These are phyloP conservation scores for Colletotrichum sidae DNA, from an alignment of 2,329 filamentous ascomycete species.

Conservation along the genomic window DNA sequence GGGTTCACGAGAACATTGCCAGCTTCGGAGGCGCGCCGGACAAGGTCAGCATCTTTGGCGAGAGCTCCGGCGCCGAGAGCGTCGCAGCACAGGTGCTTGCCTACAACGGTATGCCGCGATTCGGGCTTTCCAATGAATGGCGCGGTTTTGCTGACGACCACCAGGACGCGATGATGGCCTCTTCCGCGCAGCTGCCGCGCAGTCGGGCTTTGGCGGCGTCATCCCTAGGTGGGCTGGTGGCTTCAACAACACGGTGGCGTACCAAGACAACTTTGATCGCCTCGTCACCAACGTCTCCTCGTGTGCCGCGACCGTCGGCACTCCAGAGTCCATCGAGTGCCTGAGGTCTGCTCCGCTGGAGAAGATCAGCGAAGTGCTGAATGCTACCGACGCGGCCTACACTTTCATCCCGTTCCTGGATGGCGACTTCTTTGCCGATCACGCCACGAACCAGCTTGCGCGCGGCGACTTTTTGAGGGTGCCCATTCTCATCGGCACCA, in stretches of 20 bases:
- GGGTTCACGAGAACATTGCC: constrained; percentile 60
- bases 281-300: constrained; percentile 43
- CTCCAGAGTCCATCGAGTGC: constrained; percentile 42
- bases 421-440: constrained; percentile 49
- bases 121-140: too few relatives aligned
- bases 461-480: constrained; percentile 49
- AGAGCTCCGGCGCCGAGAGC: constrained; percentile 61
- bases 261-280: constrained; percentile 44
- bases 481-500: constrained; percentile 50
- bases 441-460: constrained; percentile 44
- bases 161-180: constrained; percentile 53
- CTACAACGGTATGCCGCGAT: constrained; percentile 53
- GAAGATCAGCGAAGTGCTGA: constrained; percentile 42
- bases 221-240: constrained; percentile 44
- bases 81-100: constrained; percentile 59
- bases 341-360: constrained; percentile 43
- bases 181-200: constrained; percentile 61
- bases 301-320: constrained; percentile 42
- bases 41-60: constrained; percentile 63
- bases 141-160: too few relatives aligned
- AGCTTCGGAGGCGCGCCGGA: constrained; percentile 57
- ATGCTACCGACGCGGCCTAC: constrained; percentile 25
- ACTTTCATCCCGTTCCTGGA: constrained; percentile 46
- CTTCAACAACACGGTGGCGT: constrained; percentile 43
- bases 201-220: constrained; percentile 57